These are phyloP conservation scores for Davidsoniella virescens DNA, from an alignment of 2,329 filamentous ascomycete genomes.

Conservation along the genomic window DNA sequence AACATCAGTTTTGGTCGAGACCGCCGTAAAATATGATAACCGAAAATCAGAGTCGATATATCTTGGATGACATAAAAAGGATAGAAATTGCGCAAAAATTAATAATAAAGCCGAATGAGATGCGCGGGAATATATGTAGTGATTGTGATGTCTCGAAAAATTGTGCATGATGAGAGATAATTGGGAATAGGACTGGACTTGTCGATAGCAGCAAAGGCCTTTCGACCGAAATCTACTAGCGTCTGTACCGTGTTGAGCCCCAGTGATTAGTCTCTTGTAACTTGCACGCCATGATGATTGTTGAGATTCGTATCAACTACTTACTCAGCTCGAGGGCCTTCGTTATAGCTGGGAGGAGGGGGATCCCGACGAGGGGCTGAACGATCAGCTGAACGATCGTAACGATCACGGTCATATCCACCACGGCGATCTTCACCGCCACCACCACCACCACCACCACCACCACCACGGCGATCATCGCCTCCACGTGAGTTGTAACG, in stretches of 20 bases:
- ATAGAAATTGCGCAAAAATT: background rate
- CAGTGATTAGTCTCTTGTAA: constrained; percentile 10
- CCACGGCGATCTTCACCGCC: constrained; percentile 20
- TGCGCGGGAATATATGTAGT: too few species aligned
- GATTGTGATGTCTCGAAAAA: too few species aligned
- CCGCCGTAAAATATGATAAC: constrained; percentile 10
- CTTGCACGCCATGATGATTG: background rate
- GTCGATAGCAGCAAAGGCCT: background rate
- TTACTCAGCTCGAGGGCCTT: constrained; percentile 26
- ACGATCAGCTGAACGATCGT: constrained; percentile 30
- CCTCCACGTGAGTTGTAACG: constrained; percentile 22
- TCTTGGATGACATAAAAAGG: constrained; percentile 2
- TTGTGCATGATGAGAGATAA: too few species aligned
- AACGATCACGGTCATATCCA: constrained; percentile 33
- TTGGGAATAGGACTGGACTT: background rate
- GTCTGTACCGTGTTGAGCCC: constrained; percentile 8
- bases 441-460: constrained; percentile 24
- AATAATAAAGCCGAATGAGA: too few species aligned
- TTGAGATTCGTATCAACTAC: constrained; percentile 25
- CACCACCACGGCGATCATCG: constrained; percentile 18
- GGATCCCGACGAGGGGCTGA: constrained; percentile 26
- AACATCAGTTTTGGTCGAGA: constrained; percentile 11
- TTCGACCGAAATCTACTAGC: constrained; percentile 1
- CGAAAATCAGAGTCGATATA: constrained; percentile 7
- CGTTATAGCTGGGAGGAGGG: constrained; percentile 24